Percentiles rank a stretch among this genome's conserved stretches.
Conservation (phyloP, 164 flowering plant genomes). For the Malania oleifera region DNA sequence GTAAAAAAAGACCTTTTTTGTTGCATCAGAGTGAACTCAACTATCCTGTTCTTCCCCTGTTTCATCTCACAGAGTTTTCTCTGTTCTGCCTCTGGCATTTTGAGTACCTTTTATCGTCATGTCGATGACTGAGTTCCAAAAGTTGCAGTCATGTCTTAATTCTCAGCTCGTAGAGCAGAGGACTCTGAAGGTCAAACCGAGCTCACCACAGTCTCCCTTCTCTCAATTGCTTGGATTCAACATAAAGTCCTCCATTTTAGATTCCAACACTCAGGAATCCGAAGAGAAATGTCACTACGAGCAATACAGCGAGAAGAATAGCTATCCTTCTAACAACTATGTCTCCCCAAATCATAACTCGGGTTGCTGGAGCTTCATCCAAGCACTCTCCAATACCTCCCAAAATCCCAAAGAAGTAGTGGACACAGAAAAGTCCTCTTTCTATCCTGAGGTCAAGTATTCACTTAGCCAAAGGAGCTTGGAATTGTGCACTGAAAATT, state of each 20-base stretch:
- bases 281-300: slow-evolving; percentile 7
- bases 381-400: slow-evolving; percentile 20
- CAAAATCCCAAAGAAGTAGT: background rate
- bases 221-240: slow-evolving; percentile 15
- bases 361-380: slow-evolving; percentile 34
- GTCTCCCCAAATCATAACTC: slow-evolving; percentile 3
- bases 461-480: slow-evolving; percentile 42
- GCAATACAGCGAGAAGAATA: background rate
- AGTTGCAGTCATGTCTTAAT: slow-evolving; percentile 44
- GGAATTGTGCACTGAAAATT: slow-evolving; percentile 48
- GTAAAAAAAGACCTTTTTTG: background rate
- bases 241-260: slow-evolving; percentile 8
- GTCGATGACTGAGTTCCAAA: slow-evolving; percentile 52
- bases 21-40: slow-evolving; percentile 1
- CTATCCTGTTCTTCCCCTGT: slow-evolving; percentile 12
- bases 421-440: slow-evolving; percentile 14
- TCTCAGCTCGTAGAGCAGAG: slow-evolving; percentile 35
- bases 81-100: background rate
- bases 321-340: background rate
- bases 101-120: slow-evolving; percentile 14
- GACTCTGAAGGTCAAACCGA: slow-evolving; percentile 36
- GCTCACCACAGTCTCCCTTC: slow-evolving; percentile 23
- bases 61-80: background rate
- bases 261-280: slow-evolving; percentile 3
- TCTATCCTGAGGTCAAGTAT: slow-evolving; percentile 26